These are phyloP conservation scores for Phalaenopsis hybrid DNA, from an alignment of 116 monocot species.

Conservation along the genomic window DNA sequence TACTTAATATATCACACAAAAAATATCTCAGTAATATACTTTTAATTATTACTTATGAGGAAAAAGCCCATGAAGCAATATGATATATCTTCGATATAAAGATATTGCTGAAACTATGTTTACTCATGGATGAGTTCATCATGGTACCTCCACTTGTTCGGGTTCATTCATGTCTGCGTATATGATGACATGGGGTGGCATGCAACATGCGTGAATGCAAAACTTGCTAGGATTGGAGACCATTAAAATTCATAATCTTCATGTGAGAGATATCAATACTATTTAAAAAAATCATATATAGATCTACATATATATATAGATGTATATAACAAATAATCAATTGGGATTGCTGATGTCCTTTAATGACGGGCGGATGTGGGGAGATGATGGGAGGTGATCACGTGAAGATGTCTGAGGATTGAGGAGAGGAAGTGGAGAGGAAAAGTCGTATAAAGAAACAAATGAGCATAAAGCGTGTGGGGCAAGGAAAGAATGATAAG, in stretches of 20 bases:
- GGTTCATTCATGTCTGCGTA: neutral
- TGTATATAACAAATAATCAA: too few species aligned
- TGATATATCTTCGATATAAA: too few species aligned
- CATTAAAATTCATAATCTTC: neutral
- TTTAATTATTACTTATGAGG: too few species aligned
- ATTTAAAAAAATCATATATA: neutral
- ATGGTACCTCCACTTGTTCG: neutral
- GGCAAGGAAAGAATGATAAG: neutral
- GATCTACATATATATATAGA: too few species aligned
- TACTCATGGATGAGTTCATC: neutral
- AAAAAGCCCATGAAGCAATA: too few species aligned
- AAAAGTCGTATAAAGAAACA: neutral
- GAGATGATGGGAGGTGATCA: neutral
- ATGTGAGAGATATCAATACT: neutral
- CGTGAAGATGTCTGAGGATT: neutral
- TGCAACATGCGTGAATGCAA: neutral
- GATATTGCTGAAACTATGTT: too few species aligned
- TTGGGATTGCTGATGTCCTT: too few species aligned
- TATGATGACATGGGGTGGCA: neutral
- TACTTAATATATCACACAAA: too few species aligned
- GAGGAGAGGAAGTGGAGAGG: too few species aligned
- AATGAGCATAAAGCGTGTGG: conserved; percentile 5
- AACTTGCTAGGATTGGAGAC: neutral
- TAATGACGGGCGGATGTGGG: too few species aligned
- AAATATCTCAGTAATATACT: too few species aligned